Conservation (phyloP, 2,329 filamentous ascomycete species). For the Alternaria dauci region DNA sequence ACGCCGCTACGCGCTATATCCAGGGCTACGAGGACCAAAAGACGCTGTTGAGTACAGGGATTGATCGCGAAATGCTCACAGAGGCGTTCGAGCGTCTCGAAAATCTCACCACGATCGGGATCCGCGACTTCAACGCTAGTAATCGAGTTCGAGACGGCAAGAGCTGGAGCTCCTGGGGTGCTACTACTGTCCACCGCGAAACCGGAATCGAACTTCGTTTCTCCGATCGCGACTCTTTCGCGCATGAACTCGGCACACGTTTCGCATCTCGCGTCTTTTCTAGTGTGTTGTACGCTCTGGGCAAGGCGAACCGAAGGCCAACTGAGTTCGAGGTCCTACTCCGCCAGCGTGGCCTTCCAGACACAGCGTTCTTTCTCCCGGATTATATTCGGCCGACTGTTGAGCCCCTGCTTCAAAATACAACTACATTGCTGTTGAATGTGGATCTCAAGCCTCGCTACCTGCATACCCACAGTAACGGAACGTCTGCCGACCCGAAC, state of each 20-base stretch:
- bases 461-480: conserved; percentile 26
- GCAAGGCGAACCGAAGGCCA: conserved; percentile 47
- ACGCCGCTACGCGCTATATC: conserved; percentile 26
- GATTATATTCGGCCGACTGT: conserved; percentile 51
- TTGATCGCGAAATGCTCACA: conserved; percentile 62
- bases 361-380: conserved; percentile 58
- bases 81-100: conserved; percentile 64
- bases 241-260: conserved; percentile 8
- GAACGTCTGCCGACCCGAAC: conserved; percentile 3
- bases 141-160: conserved; percentile 61
- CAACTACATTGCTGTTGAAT: conserved; percentile 58
- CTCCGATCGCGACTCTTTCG: conserved; percentile 13
- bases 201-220: conserved; percentile 43
- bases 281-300: conserved; percentile 32
- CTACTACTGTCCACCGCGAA: conserved; percentile 49
- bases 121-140: conserved; percentile 66
- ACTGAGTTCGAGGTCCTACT: conserved; percentile 61
- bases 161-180: conserved; percentile 66
- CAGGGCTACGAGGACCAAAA: conserved; percentile 33
- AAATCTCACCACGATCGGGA: conserved; percentile 64
- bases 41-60: conserved; percentile 53
- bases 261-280: conserved; percentile 31
- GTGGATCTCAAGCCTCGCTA: conserved; percentile 25
- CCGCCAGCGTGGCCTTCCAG: conserved; percentile 46
- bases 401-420: conserved; percentile 54